Evolutionary conservation across 2,329 filamentous ascomycete genomes (phyloP), one percentile per base, ranked within the genome.

Genomic region (Mollisia scopiformis): DNA sequence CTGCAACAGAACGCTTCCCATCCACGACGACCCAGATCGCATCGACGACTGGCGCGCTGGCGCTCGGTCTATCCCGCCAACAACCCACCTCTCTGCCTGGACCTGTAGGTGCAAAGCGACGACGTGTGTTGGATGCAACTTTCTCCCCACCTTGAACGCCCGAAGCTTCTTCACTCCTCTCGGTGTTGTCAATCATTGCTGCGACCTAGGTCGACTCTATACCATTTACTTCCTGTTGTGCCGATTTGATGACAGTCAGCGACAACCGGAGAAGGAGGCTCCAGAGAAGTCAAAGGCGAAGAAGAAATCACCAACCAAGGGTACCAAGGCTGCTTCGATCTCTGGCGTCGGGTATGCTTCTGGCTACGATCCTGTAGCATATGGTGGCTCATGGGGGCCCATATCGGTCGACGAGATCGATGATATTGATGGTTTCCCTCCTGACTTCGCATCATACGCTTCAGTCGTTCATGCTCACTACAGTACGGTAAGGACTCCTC

Each of bases 161-260:
- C 35, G 53, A 13, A 62, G 61, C 21, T 30, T 65, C 27, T 68
- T 66, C 51, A 68, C 66, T 6, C 23, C 60, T 13, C 43, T 64
- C 4, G 66, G 66, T 8, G 66, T 68, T 6, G 53, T 68, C 8
- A 66, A 68, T 46, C 61, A 63, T 19, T 68, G 66, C 43, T 68
- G 66, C 39, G 28, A 61, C 41, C 14, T 33, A 6, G 62, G 62
- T 19, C 49, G 61, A 33, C 55, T 62, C 11, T 68, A 62, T 30
- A 58, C 58, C 3, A 59, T 68, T 13, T 66, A 61, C 60, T 61
- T 62, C 37, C 60, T 68, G 6, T 49, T 68, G 13, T 53, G 64
- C 19, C 59, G 63, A 21, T 62, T 68, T 33, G 66, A 68, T 28
- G 57, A 62, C 31, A 51, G 25, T 37, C 53, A 53, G 14, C 16